Evolutionary conservation across 148 eudicot species (phyloP), one percentile per base, ranked within the genome.

Genomic region (Talinum fruticosum): DNA sequence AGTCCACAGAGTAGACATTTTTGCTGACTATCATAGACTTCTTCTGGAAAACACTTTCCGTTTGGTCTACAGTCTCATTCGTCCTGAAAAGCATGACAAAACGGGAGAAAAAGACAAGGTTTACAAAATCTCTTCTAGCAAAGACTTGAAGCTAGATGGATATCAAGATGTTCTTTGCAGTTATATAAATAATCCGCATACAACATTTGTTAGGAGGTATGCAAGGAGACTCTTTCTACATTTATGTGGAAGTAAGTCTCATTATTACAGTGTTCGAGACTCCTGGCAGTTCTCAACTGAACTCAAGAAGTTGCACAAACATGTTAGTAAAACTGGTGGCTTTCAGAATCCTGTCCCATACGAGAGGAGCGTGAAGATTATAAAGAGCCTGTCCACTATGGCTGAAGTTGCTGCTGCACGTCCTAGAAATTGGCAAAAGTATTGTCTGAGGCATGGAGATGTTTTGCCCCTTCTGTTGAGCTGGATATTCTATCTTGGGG

Each of bases 161-260:
- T 93, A 96, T 85, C 98, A 96, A 90, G 99, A 96, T 91, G 92
- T 93, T 82, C 89, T 96, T 36, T 96, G 99, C 91, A 93, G 93
- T 82, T 96, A 96, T 82, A 93, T 96, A 78, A 96, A 93, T 82
- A 96, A 96, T 83, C 88, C 92, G 35, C 85, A 93, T 74, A 96
- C 98, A 49, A 79, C 92, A 53, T 96, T 89, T 73, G 91, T 96
- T 49, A 88, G 99, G 81, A 89, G 99, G 84, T 93, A 92, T 77
- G 98, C 99, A 0, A 91, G 99, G 85, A 82, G 99, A 82, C 93
- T 96, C 66, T 93, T 96, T 84, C 89, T 96, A 86, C 99, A 96
- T 82, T 78, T 96, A 35, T 96, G 99, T 88, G 99, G 98, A 77
- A 96, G 98, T 83, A 96, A 96, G 82, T 90, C 99, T 73, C 98